Evolutionary conservation across 2,329 filamentous ascomycete genomes (phyloP).

Genomic region (Penicillium sclerotigenum): DNA sequence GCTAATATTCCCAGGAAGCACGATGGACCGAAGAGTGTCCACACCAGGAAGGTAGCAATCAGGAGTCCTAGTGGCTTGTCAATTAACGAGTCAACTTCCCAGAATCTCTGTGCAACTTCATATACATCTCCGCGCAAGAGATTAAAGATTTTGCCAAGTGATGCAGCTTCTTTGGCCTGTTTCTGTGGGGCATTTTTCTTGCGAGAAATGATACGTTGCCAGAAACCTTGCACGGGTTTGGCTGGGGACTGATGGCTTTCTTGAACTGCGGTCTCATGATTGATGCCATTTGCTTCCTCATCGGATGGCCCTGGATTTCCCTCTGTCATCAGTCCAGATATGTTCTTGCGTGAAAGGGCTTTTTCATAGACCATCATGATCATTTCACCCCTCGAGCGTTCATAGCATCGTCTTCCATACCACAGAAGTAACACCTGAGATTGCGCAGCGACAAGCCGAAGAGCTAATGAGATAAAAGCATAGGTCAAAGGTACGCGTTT

Average conservation of each 20-base stretch:
- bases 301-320: conserved; percentile 25
- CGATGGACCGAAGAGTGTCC: conserved; percentile 75
- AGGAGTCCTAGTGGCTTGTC: conserved; percentile 74
- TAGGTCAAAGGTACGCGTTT: conserved; percentile 62
- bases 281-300: conserved; percentile 12
- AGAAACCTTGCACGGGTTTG: conserved; percentile 26
- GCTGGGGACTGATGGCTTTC: conserved; percentile 6
- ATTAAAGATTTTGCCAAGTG: conserved; percentile 88
- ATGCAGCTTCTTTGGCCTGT: conserved; percentile 59
- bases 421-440: conserved; percentile 68
- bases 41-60: conserved; percentile 70
- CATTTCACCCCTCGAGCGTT: conserved; percentile 79
- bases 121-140: conserved; percentile 62
- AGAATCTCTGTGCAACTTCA: conserved; percentile 59
- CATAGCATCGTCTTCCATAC: conserved; percentile 81
- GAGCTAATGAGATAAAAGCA: conserved; percentile 58
- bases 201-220: conserved; percentile 24
- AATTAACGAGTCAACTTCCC: conserved; percentile 77
- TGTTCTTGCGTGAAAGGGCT: conserved; percentile 64
- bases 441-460: conserved; percentile 62
- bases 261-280: conserved; percentile 9
- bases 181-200: conserved; percentile 27
- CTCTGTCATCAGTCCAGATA: conserved; percentile 37
- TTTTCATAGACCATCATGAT: conserved; percentile 83
- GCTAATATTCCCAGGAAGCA: conserved; percentile 71